Conservation (phyloP, 306 rosid species). For the Lotus japonicus region DNA sequence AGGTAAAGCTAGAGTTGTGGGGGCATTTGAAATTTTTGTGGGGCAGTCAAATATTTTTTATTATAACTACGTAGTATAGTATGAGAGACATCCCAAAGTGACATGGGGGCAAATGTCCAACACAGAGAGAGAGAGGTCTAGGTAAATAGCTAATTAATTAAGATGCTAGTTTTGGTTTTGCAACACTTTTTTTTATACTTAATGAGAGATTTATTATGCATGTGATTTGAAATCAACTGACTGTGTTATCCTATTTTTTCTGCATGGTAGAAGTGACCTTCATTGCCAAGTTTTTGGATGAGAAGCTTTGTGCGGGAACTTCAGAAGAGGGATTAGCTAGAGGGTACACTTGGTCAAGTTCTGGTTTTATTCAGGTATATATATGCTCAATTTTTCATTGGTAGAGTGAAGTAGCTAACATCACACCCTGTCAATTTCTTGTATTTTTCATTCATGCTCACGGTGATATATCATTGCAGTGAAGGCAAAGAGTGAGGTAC, state of each 20-base stretch:
- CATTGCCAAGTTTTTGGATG: slow-evolving; percentile 97
- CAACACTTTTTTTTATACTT: neutral
- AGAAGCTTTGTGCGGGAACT: too few species aligned
- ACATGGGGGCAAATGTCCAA: too few species aligned
- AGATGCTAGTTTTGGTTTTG: neutral
- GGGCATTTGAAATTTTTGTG: too few species aligned
- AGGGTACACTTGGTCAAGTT: slow-evolving; percentile 93
- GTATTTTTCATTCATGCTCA: neutral
- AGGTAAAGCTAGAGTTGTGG: too few species aligned
- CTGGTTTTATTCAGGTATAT: slow-evolving; percentile 90
- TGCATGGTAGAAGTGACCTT: slow-evolving; percentile 79
- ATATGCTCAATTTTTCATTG: slow-evolving; percentile 40
- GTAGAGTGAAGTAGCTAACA: slow-evolving; percentile 18
- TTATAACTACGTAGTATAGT: too few species aligned
- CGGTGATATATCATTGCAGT: slow-evolving; percentile 5
- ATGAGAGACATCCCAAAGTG: too few species aligned
- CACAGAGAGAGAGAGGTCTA: too few species aligned
- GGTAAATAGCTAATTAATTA: neutral
- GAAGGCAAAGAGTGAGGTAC: too few species aligned
- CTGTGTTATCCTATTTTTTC: slow-evolving; percentile 7
- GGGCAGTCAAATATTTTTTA: too few species aligned
- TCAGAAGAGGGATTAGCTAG: slow-evolving; percentile 97
- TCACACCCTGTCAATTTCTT: slow-evolving; percentile 3
- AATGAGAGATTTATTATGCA: neutral
- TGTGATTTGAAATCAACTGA: slow-evolving; percentile 20